Evolutionary conservation across 179 eudicot species (phyloP).

Genomic region (Patellifolia procumbens): DNA sequence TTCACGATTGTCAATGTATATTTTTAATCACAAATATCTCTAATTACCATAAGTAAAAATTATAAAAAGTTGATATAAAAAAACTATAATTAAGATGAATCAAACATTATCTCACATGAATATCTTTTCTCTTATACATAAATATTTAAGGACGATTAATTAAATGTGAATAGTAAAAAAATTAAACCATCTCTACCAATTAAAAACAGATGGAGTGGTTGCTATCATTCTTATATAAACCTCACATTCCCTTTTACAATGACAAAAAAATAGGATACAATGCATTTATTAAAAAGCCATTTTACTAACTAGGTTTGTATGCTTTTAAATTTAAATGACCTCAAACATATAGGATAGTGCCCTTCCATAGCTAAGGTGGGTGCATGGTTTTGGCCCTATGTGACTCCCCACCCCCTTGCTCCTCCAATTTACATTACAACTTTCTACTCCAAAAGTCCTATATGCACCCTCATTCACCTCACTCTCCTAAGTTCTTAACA

Average conservation of each 20-base stretch:
- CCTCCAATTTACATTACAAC: constrained; percentile 9
- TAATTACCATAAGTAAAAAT: too few relatives aligned
- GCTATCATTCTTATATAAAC: neutral
- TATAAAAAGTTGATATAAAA: too few relatives aligned
- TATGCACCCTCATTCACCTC: constrained; percentile 30
- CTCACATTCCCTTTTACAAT: neutral
- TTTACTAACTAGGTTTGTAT: constrained; percentile 17
- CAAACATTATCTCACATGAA: too few relatives aligned
- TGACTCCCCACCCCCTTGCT: constrained; percentile 3
- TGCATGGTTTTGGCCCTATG: constrained; percentile 33
- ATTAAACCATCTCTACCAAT: too few relatives aligned
- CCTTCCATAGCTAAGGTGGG: constrained; percentile 30
- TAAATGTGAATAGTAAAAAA: too few relatives aligned
- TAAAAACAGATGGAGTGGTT: too few relatives aligned
- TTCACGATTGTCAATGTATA: too few relatives aligned
- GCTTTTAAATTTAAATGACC: constrained; percentile 18
- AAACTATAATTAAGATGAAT: too few relatives aligned
- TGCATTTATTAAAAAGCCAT: neutral
- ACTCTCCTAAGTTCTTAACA: constrained; percentile 14
- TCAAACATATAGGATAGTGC: constrained; percentile 19
- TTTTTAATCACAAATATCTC: too few relatives aligned
- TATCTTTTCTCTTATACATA: too few relatives aligned
- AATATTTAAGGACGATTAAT: too few relatives aligned
- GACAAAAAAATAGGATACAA: constrained; percentile 21
- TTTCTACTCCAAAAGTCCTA: constrained; percentile 20